Evolutionary conservation across 2,329 filamentous ascomycete species (phyloP), one percentile per base, ranked within the genome.

Genomic region (Neofusicoccum kwambonambiense): DNA sequence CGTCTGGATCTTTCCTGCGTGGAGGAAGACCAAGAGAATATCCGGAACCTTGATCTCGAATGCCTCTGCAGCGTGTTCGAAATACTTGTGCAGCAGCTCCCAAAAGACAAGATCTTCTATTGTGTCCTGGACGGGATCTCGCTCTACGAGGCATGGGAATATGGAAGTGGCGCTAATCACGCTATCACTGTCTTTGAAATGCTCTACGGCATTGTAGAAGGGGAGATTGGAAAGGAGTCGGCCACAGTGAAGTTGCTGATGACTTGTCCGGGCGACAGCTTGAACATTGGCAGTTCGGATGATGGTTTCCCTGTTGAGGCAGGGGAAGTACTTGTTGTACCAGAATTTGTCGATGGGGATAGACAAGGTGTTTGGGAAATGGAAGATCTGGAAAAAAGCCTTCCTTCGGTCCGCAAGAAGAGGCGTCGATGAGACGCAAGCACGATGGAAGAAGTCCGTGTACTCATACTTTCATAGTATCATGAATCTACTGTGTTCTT

Each of bases 91-190:
- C 54, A 62, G 7, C 63, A 65, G 39, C 49, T 67, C n/a, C 66
- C 67, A 3, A 45, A 44, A 13, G 37, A 64, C 9, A 52, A 22
- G 13, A 56, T 67, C 4, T 22, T 68, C 3, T 64, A 67, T 15
- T 68, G 67, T 41, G 27, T 68, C 22, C 57, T 68, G n/a, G 67
- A 68, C 50, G 64, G 66, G 3, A 64, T 68, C 19, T 63, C 67
- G 22, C 41, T 66, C 8, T 68, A 62, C 27, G 66, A 67, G 34
- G 61, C 47, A 13, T 22, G 12, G 13, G 42, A 65, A 3, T 27
- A 22, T 19, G 31, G 22, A 19, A 9, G 1, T 9, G 50, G 17
- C 15, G 17, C 15, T 5, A 17, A 13, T 2, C 7, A 37, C 19
- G 34, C 34, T 9, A 31, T 39, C 3, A 11, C 31, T 8, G 15